Conservation (phyloP, 495 filamentous ascomycete genomes). For the Neohortaea acidophila region DNA sequence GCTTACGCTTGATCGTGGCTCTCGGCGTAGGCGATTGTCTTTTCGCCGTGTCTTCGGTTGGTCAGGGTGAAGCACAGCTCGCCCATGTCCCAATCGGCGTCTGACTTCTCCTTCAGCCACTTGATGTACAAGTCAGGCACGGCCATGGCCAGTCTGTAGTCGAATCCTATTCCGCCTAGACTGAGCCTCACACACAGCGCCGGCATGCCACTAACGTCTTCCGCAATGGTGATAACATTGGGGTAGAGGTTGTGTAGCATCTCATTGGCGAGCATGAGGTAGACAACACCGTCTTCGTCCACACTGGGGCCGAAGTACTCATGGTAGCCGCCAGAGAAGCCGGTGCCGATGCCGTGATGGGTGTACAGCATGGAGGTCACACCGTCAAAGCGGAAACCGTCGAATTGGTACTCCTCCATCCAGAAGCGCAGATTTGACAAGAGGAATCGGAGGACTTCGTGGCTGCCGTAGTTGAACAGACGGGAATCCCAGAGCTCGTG, state of each 20-base stretch:
- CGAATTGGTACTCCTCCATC: conserved; percentile 97
- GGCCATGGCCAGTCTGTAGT: conserved; percentile 95
- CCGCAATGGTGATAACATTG: conserved; percentile 74
- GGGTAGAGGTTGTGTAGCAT: conserved; percentile 85
- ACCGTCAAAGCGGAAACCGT: conserved; percentile 95
- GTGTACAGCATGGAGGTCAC: conserved; percentile 95
- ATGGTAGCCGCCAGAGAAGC: conserved; percentile 95
- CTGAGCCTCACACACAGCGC: conserved; percentile 74
- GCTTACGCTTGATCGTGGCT: conserved; percentile 96
- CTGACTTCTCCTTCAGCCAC: conserved; percentile 81
- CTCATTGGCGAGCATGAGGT: conserved; percentile 92
- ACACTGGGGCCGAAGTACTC: conserved; percentile 89
- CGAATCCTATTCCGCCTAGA: conserved; percentile 85
- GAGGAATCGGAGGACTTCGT: conserved; percentile 88
- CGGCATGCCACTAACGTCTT: conserved; percentile 97
- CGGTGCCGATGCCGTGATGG: conserved; percentile 95
- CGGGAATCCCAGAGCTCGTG: conserved; percentile 94
- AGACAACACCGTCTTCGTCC: conserved; percentile 91
- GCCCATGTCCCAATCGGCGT: conserved; percentile 86
- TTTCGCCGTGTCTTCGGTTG: conserved; percentile 88
- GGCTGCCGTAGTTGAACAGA: conserved; percentile 89
- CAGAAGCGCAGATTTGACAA: conserved; percentile 93
- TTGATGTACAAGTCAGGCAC: conserved; percentile 99
- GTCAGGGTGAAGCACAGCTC: conserved; percentile 72
- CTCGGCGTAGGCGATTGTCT: conserved; percentile 95